Evolutionary conservation across 257 asterid genomes (phyloP), one percentile per base, ranked within the genome.

Genomic region (Sherardia arvensis): DNA sequence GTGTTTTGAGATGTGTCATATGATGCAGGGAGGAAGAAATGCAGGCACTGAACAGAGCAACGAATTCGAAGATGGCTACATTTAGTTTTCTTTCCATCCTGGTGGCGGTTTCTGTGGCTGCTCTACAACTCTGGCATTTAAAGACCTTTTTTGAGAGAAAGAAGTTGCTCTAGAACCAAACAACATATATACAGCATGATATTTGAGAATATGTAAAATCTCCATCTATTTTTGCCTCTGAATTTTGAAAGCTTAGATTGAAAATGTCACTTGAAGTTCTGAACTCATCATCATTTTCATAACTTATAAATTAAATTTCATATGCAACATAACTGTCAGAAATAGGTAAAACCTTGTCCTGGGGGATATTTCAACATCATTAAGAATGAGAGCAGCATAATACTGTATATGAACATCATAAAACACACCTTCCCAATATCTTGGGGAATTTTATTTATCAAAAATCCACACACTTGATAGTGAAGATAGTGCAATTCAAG

Each of bases 91-190:
- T 58, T 11, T 71, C 80, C 23, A 54, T 76, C 8, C 28, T 76
- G 48, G 68, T 67, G 36, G 67, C 74, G 63, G 49, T 68, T 38
- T 71, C 63, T 20, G 77, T 72, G 72, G 72, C 77, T 34, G 64
- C 56, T 59, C 70, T 76, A 4, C 77, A 76, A 23, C 28, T 76
- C 28, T 76, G 81, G 77, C 77, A 76, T 69, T 53, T 72, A 58
- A 76, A 72, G 77, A 22, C 65, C 22, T 68, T 68, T 45, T 76
- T 76, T 7, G 70, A 65, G 67, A 69, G 61, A 53, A 76, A 72
- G 70, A 76, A 76, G 72, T 62, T 76, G 30, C 38, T 72, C 29
- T 76, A 60, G 61, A 5, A n/a, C n/a, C n/a, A n/a, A n/a, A n/a
- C n/a, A n/a, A n/a, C n/a, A n/a, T n/a, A n/a, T n/a, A n/a, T n/a